Conservation (phyloP, 371 early-diverging fungal species). For the Coemansia sp. region DNA sequence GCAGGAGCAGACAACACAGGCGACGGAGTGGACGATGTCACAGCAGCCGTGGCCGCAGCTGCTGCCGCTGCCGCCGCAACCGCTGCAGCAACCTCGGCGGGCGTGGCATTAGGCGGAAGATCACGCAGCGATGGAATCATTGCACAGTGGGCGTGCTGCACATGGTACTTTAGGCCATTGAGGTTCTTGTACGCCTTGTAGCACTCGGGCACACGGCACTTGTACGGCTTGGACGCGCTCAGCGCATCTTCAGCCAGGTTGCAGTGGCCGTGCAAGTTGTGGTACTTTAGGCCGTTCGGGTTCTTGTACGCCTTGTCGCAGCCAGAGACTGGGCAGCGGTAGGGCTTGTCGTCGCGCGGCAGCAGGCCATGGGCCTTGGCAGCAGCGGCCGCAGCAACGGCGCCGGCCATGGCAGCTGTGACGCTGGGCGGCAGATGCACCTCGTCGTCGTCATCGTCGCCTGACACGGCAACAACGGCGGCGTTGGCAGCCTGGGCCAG, state of each 20-base stretch:
- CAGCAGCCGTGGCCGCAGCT: conserved; percentile 33
- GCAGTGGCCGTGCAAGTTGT: conserved; percentile 83
- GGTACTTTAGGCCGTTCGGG: conserved; percentile 97
- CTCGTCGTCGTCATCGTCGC: conserved; percentile 45
- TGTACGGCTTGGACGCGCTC: conserved; percentile 75
- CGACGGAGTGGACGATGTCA: conserved; percentile 6
- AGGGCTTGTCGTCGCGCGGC: conserved; percentile 65
- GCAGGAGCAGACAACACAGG: conserved; percentile 22
- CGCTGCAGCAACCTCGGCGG: conserved; percentile 48
- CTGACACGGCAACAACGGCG: conserved; percentile 31
- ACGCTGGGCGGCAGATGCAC: conserved; percentile 53
- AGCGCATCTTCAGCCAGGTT: conserved; percentile 55
- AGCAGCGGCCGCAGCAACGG: conserved; percentile 51
- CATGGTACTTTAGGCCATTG: conserved; percentile 95
- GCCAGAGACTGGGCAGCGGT: conserved; percentile 75
- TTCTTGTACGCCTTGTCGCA: conserved; percentile 97
- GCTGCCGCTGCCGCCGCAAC: conserved; percentile 48
- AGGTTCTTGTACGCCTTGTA: conserved; percentile 95
- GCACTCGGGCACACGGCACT: conserved; percentile 82
- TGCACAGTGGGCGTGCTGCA: conserved; percentile 80
- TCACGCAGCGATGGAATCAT: conserved; percentile 49
- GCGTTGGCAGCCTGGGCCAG: conserved; percentile 41
- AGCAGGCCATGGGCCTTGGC: conserved; percentile 50
- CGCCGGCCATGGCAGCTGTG: conserved; percentile 54
- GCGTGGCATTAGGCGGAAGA: conserved; percentile 45